Evolutionary conservation across 441 rosid genomes (phyloP).

Genomic region (Aleurites moluccanus): DNA sequence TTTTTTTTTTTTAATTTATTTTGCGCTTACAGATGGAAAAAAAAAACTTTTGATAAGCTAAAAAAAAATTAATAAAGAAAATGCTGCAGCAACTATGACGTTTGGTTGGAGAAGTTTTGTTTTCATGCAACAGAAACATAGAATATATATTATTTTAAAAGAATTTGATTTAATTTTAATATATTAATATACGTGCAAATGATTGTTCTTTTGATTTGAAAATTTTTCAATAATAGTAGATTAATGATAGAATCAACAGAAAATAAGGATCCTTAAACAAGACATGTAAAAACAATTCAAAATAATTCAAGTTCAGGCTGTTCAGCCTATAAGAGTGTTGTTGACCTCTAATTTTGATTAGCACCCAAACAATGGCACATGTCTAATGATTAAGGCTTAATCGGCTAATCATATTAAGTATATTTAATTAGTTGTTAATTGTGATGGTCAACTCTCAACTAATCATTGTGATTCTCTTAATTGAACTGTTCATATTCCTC

Average conservation of each 20-base stretch:
- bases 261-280: background rate
- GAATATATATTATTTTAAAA: too few relatives aligned
- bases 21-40: too few relatives aligned
- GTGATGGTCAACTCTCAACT: background rate
- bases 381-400: background rate
- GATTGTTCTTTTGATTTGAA: too few relatives aligned
- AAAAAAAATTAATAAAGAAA: too few relatives aligned
- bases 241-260: background rate
- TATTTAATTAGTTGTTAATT: background rate
- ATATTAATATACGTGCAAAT: too few relatives aligned
- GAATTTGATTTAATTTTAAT: background rate
- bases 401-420: too few relatives aligned
- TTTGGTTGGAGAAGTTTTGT: too few relatives aligned
- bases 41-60: too few relatives aligned
- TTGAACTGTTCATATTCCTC: constrained; percentile 6
- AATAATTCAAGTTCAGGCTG: background rate
- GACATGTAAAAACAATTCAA: background rate
- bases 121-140: too few relatives aligned
- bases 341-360: background rate
- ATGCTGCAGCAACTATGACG: too few relatives aligned
- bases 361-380: background rate
- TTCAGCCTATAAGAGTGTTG: background rate
- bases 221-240: background rate
- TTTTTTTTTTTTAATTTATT: too few relatives aligned
- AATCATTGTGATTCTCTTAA: background rate